Conservation (phyloP, 208 protist genomes). For the Phytomonas francai region DNA sequence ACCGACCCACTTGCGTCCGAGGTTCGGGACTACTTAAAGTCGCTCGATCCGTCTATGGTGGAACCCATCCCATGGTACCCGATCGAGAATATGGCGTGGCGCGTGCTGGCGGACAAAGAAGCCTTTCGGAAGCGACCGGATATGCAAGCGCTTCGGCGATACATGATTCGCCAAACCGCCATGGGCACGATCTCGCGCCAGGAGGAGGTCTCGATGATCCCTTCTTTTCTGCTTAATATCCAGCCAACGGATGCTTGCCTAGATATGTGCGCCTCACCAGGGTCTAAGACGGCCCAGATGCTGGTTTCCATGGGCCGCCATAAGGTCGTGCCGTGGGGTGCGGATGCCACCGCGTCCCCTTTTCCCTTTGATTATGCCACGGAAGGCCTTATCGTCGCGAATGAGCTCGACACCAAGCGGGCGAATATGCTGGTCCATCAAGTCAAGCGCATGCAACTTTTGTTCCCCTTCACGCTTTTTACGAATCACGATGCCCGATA, state of each 20-base stretch:
- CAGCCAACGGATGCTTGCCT: constrained; percentile 71
- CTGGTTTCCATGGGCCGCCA: constrained; percentile 73
- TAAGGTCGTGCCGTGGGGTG: constrained; percentile 30
- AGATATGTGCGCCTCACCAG: constrained; percentile 89
- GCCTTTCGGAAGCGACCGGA: constrained; percentile 67
- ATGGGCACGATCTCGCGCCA: constrained; percentile 81
- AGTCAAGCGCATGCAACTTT: constrained; percentile 69
- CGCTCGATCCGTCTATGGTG: constrained; percentile 29
- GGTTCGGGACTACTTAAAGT: constrained; percentile 47
- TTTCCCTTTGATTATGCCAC: constrained; percentile 75
- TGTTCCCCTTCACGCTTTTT: constrained; percentile 87
- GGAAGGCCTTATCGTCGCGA: constrained; percentile 75
- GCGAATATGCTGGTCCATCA: constrained; percentile 86
- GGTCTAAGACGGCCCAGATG: constrained; percentile 88
- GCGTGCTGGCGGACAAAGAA: constrained; percentile 70
- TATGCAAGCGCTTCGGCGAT: constrained; percentile 58
- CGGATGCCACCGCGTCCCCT: constrained; percentile 44
- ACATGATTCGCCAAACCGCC: constrained; percentile 74
- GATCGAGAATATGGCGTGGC: constrained; percentile 65
- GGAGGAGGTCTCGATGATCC: constrained; percentile 81
- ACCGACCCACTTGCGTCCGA: constrained; percentile 56
- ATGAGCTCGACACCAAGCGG: constrained; percentile 79
- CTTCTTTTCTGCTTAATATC: constrained; percentile 76
- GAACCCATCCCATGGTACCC: constrained; percentile 85
- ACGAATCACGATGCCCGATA: constrained; percentile 87